Conservation (phyloP, 2,329 filamentous ascomycete genomes). For the Colletotrichum phormii region DNA sequence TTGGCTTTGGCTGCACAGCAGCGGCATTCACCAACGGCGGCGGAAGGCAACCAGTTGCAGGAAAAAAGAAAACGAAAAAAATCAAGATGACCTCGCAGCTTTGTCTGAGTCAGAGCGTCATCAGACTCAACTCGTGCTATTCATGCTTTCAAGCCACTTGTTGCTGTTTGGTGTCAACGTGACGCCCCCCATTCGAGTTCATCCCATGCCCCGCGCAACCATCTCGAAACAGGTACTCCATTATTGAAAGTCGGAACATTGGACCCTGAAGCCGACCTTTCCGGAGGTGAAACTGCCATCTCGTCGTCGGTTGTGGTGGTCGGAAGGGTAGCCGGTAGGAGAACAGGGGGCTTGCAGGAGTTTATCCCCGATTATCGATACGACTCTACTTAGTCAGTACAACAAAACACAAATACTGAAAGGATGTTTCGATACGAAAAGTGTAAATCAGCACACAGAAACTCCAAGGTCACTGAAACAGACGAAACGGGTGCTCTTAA, state of each 20-base stretch:
- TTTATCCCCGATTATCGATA: neutral
- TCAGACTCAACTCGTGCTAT: neutral
- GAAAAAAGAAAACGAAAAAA: neutral
- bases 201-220: constrained; percentile 8
- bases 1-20: neutral
- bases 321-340: neutral
- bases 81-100: neutral
- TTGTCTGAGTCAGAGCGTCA: constrained; percentile 15
- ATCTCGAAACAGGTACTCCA: neutral
- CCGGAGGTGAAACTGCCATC: constrained; percentile 5
- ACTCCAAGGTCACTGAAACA: constrained; percentile 18
- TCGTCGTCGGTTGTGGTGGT: constrained; percentile 6
- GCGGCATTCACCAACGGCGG: neutral
- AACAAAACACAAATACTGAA: constrained; percentile 2
- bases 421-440: constrained; percentile 10
- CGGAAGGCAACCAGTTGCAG: neutral
- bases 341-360: neutral
- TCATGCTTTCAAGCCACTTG: neutral
- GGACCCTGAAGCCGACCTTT: neutral
- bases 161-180: neutral
- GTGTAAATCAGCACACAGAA: constrained; percentile 22
- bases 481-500: constrained; percentile 1
- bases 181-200: neutral
- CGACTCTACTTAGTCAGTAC: neutral
- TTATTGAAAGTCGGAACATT: neutral